Evolutionary conservation across 768 basidiomycete species (phyloP), one percentile per base, ranked within the genome.

Genomic region (Sarcodon sp.): DNA sequence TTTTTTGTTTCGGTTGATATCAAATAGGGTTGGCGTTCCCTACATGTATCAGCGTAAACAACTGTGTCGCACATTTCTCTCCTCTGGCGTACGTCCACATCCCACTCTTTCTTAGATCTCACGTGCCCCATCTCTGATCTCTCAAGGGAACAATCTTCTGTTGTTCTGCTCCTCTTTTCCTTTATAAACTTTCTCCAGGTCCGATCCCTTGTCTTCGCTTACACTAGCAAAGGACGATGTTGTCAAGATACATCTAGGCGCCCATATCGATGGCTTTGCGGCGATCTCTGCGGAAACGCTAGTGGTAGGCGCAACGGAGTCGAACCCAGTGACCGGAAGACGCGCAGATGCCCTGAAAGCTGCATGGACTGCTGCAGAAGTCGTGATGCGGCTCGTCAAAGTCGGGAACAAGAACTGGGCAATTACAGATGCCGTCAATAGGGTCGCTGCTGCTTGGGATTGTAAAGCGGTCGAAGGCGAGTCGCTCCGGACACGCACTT

Each of bases 241-340:
- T 50, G 94, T 98, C 55, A 98, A 97, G 69, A 68, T 99, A 53
- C 89, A 93, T 64, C 73, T 98, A 51, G 96, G 96, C 43, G 92
- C 93, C 15, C 96, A 99, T 61, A 91, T 99, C 65, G 94, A 98
- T 63, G 96, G 96, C 49, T 97, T 87, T 65, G 92, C 93, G 15
- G 80, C 90, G 47, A 81, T 96, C 64, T 80, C 79, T 60, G 96
- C 90, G 33, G 96, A 99, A 66, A 97, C 94, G 46, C 65, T 98
- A 58, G 79, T 96, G 51, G 77, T 97, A 33, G 88, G 91, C 36
- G 83, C 89, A 35, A 80, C 79, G 47, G 66, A 73, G 18, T 69
- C 77, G 48, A 70, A 73, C 50, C 90, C 89, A 16, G 85, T 83
- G 16, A 90, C 86, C 3, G 96, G 88, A 43, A 69, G 83, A 52